These are phyloP conservation scores for Haematococcus sp. DNA, from an alignment of 139 green algal genomes.

Conservation along the genomic window DNA sequence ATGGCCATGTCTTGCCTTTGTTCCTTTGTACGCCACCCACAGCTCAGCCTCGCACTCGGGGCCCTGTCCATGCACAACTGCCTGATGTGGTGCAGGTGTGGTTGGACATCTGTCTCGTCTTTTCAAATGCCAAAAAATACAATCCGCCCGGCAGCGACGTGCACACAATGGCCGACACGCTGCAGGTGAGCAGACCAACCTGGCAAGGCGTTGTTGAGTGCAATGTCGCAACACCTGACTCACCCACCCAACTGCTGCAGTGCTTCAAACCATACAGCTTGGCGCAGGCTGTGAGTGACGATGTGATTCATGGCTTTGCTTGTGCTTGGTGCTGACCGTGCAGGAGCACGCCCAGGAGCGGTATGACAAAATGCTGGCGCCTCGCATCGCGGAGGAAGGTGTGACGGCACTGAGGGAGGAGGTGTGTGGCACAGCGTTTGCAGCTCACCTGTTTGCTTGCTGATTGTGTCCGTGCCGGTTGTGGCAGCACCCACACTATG, in stretches of 20 bases:
- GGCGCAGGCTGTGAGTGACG: too few species aligned
- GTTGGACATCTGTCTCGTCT: slow-evolving; percentile 67
- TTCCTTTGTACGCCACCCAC: too few species aligned
- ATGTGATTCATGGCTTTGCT: background rate
- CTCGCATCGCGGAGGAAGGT: slow-evolving; percentile 25
- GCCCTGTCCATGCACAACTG: too few species aligned
- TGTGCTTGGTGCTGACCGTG: background rate
- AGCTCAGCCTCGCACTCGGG: too few species aligned
- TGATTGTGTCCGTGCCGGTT: background rate
- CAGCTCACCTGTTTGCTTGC: background rate
- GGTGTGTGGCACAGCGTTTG: background rate
- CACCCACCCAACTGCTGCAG: too few species aligned
- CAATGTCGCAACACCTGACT: too few species aligned
- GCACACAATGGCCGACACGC: slow-evolving; percentile 73
- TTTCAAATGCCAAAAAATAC: slow-evolving; percentile 80
- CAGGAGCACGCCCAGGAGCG: slow-evolving; percentile 42
- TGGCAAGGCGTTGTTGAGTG: too few species aligned
- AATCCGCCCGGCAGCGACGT: slow-evolving; percentile 82
- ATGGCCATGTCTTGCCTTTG: too few species aligned
- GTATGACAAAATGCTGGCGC: slow-evolving; percentile 36
- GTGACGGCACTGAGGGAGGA: slow-evolving; percentile 17
- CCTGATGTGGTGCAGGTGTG: slow-evolving; percentile 17
- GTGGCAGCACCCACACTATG: too few species aligned
- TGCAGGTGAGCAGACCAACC: slow-evolving; percentile 57
- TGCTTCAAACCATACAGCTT: too few species aligned